Percentiles rank a stretch among this genome's conserved stretches.
These are phyloP conservation scores for Sarcomyxa edulis DNA, from an alignment of 768 basidiomycete genomes.

Conservation along the genomic window DNA sequence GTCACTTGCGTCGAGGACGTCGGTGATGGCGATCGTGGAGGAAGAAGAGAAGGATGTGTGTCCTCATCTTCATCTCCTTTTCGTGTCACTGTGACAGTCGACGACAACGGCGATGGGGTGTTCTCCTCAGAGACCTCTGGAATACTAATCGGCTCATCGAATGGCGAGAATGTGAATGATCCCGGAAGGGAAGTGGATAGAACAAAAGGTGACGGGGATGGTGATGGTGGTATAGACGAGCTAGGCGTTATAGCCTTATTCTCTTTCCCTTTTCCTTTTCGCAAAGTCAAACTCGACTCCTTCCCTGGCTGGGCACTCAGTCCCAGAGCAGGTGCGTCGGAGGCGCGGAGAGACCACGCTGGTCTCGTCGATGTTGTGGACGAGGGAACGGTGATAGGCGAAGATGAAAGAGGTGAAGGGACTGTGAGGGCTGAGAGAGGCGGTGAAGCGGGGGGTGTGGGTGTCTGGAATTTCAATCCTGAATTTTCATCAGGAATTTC, in stretches of 20 bases:
- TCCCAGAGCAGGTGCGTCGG: conserved; percentile 37
- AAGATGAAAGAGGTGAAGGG: not conserved
- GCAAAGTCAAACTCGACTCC: no score
- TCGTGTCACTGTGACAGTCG: no score
- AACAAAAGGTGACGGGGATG: not conserved
- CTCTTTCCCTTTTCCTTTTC: no score
- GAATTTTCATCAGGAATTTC: conserved; percentile 3
- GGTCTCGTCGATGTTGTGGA: conserved; percentile 10
- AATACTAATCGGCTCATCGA: no score
- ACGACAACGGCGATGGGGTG: no score
- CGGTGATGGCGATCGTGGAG: not conserved
- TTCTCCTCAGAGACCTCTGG: no score
- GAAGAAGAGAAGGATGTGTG: not conserved
- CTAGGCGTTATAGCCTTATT: not conserved
- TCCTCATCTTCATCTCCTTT: no score
- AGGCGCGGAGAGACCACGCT: conserved; percentile 37
- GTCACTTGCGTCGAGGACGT: not conserved
- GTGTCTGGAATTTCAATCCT: conserved; percentile 33
- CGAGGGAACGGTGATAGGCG: not conserved
- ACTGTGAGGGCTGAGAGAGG: no score
- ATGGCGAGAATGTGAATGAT: not conserved
- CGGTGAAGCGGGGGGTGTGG: conserved; percentile 41
- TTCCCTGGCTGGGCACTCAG: conserved; percentile 12
- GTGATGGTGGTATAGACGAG: conserved; percentile 1
- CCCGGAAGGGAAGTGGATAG: not conserved